These are phyloP conservation scores for Aphanomyces cochlioides DNA, from an alignment of 352 stramenopile genomes.

Conservation along the genomic window DNA sequence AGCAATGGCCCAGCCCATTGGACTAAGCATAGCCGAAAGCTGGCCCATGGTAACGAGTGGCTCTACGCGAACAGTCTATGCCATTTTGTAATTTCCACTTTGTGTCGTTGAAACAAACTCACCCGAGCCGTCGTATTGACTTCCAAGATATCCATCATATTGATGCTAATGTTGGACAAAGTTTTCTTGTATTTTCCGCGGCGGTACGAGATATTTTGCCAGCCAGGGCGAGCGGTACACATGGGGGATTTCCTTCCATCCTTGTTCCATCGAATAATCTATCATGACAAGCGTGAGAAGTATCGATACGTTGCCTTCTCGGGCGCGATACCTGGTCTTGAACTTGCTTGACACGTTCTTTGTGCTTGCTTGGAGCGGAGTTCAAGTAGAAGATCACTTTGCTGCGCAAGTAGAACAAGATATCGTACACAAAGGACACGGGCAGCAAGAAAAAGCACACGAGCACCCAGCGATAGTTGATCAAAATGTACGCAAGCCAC, in stretches of 20 bases:
- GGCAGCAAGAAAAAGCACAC: slow-evolving; percentile 27
- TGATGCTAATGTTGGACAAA: neutral
- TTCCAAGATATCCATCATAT: slow-evolving; percentile 36
- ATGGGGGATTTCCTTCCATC: neutral
- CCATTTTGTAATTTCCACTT: neutral
- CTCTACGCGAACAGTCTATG: slow-evolving; percentile 32
- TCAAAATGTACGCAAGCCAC: slow-evolving; percentile 13
- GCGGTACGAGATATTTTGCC: slow-evolving; percentile 7
- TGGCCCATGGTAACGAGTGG: slow-evolving; percentile 40
- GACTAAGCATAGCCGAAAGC: slow-evolving; percentile 35
- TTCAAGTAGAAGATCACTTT: slow-evolving; percentile 15
- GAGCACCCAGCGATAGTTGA: slow-evolving; percentile 28
- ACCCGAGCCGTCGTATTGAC: slow-evolving; percentile 28
- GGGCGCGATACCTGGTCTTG: neutral
- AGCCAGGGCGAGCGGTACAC: neutral
- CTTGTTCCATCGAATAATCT: slow-evolving; percentile 26
- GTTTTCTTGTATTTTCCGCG: neutral
- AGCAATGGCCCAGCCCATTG: slow-evolving; percentile 35
- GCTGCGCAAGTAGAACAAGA: slow-evolving; percentile 19
- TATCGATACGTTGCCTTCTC: neutral
- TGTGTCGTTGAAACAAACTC: neutral
- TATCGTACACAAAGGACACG: slow-evolving; percentile 21
- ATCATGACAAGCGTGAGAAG: neutral
- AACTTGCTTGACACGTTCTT: neutral
- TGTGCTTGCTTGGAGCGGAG: neutral